A percentile compares a stretch with the other conserved stretches of the same genome.
Conservation (phyloP, 768 basidiomycete genomes). For the Russula sp. region DNA sequence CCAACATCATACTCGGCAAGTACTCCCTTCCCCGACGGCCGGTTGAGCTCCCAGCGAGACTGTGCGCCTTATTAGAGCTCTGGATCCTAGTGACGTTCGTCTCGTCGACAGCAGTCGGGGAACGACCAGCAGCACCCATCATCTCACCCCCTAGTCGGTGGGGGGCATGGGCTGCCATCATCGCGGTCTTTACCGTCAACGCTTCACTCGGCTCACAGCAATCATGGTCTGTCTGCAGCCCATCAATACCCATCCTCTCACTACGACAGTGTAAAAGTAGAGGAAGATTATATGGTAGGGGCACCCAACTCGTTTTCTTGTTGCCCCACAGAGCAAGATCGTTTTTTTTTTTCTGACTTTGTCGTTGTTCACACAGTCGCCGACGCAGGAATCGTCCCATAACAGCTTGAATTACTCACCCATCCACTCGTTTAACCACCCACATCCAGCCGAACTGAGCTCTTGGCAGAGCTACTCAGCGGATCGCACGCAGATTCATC, state of each 20-base stretch:
- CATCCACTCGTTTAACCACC: constrained; percentile 21
- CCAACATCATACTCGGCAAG: constrained; percentile 74
- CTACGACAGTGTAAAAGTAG: constrained; percentile 23
- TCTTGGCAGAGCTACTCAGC: constrained; percentile 61
- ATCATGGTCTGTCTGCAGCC: constrained; percentile 37
- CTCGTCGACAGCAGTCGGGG: constrained; percentile 54
- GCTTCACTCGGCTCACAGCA: constrained; percentile 31
- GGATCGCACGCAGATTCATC: constrained; percentile 54
- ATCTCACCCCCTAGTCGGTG: constrained; percentile 28
- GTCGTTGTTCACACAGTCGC: constrained; percentile 7
- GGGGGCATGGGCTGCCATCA: constrained; percentile 11
- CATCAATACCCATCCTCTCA: constrained; percentile 16
- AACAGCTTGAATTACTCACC: constrained; percentile 19
- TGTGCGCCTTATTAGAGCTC: constrained; percentile 33
- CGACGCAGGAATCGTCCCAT: constrained; percentile 21
- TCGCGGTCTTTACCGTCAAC: constrained; percentile 7
- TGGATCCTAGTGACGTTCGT: constrained; percentile 54
- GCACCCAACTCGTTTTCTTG: neutral
- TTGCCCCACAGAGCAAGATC: too few species aligned
- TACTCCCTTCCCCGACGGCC: constrained; percentile 40
- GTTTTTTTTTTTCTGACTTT: neutral
- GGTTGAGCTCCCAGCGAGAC: constrained; percentile 26
- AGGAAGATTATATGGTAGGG: constrained; percentile 23
- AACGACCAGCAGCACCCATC: constrained; percentile 56
- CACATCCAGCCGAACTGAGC: constrained; percentile 38